phyloP scores from a whole-genome alignment of 2,329 filamentous ascomycete species.

The Sphaerulina vaccinii region DNA sequence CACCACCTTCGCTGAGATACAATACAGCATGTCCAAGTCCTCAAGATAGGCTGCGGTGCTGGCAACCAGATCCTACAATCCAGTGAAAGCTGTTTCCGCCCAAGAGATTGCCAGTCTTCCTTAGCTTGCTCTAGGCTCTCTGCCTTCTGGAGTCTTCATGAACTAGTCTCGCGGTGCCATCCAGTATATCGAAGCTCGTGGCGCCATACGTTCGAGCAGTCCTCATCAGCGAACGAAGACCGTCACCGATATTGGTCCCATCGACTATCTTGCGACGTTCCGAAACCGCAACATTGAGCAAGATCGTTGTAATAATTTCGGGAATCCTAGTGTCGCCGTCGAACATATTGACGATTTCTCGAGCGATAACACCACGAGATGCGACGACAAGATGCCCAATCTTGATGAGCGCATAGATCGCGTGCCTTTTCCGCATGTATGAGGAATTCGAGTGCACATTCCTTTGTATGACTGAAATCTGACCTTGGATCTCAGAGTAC shows the following conservation, averaged over 20 bases:
- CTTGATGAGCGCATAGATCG: not conserved
- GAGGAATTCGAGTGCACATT: not conserved
- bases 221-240: not conserved
- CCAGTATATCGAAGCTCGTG: not conserved
- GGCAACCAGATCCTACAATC: slow-evolving; percentile 16
- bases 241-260: not conserved
- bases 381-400: not conserved
- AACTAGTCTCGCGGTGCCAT: not conserved
- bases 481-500: not conserved
- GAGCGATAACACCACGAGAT: not conserved
- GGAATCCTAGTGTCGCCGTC: not conserved
- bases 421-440: not conserved
- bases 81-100: not conserved
- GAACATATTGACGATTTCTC: not conserved
- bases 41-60: slow-evolving; percentile 32
- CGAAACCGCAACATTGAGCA: not conserved
- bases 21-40: no score
- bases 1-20: no score
- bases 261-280: not conserved
- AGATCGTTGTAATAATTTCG: not conserved
- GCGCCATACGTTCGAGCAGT: not conserved
- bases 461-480: not conserved
- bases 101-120: not conserved
- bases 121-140: not conserved
- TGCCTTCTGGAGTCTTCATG: not conserved